Evolutionary conservation across 2,329 filamentous ascomycete species (phyloP).

Genomic region (Cercospora nicotianae): DNA sequence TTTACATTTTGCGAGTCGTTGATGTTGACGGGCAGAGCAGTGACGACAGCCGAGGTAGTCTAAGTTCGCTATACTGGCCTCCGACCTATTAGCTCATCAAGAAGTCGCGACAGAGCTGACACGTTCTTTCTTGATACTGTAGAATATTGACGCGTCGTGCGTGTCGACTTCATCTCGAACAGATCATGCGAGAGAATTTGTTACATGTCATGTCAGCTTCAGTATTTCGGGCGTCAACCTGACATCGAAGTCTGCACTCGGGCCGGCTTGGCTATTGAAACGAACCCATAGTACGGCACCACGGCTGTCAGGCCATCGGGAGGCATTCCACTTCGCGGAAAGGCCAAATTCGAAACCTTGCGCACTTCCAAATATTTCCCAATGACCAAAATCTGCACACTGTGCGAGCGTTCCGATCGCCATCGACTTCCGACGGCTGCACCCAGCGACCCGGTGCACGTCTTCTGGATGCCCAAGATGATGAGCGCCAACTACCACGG

Average conservation of each 20-base stretch:
- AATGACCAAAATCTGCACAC: neutral
- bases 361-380: neutral
- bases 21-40: neutral
- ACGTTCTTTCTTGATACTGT: neutral
- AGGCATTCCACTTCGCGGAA: neutral
- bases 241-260: slow-evolving; percentile 13
- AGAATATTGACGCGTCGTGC: neutral
- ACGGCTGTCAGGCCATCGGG: slow-evolving; percentile 11
- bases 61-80: neutral
- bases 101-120: neutral
- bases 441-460: neutral
- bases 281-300: slow-evolving; percentile 2
- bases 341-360: slow-evolving; percentile 2
- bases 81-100: neutral
- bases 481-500: neutral
- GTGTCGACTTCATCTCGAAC: neutral
- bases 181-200: neutral
- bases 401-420: slow-evolving; percentile 1
- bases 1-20: neutral
- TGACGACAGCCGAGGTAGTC: slow-evolving; percentile 12
- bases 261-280: slow-evolving; percentile 21
- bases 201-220: neutral
- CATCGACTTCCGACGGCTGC: neutral
- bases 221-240: neutral
- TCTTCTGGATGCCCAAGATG: neutral